Conservation (phyloP, 2,329 filamentous ascomycete genomes). For the Tolypocladium paradoxum region DNA sequence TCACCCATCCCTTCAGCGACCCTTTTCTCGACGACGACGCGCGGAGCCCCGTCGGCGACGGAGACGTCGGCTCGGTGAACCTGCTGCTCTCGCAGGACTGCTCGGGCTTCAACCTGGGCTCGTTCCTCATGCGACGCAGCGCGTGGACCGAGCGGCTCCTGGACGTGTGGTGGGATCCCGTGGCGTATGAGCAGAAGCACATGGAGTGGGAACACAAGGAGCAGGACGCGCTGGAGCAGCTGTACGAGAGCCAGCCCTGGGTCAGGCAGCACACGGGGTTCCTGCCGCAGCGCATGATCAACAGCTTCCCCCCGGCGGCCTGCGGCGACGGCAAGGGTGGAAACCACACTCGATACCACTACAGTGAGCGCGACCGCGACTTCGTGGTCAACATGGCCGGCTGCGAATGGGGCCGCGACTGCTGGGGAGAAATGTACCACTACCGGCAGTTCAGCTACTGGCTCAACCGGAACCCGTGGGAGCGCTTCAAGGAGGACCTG, state of each 20-base stretch:
- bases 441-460: slow-evolving; percentile 86
- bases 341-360: slow-evolving; percentile 71
- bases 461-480: slow-evolving; percentile 76
- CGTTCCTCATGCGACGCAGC: slow-evolving; percentile 81
- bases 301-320: slow-evolving; percentile 84
- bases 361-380: slow-evolving; percentile 73
- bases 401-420: slow-evolving; percentile 93
- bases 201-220: slow-evolving; percentile 99
- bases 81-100: slow-evolving; percentile 89
- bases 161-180: slow-evolving; percentile 97
- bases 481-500: slow-evolving; percentile 59
- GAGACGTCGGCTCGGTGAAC: slow-evolving; percentile 68
- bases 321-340: slow-evolving; percentile 59
- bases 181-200: slow-evolving; percentile 94
- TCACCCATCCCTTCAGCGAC: slow-evolving; percentile 68
- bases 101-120: slow-evolving; percentile 89
- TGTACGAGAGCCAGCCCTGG: slow-evolving; percentile 90
- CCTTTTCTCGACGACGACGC: slow-evolving; percentile 67
- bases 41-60: slow-evolving; percentile 66
- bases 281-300: slow-evolving; percentile 82
- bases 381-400: slow-evolving; percentile 98
- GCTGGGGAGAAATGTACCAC: slow-evolving; percentile 95
- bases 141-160: slow-evolving; percentile 84
- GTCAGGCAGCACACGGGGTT: slow-evolving; percentile 82
- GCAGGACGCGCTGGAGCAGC: slow-evolving; percentile 85